phyloP scores from a whole-genome alignment of 2,329 filamentous ascomycete genomes.

The Fusarium vanettenii region DNA sequence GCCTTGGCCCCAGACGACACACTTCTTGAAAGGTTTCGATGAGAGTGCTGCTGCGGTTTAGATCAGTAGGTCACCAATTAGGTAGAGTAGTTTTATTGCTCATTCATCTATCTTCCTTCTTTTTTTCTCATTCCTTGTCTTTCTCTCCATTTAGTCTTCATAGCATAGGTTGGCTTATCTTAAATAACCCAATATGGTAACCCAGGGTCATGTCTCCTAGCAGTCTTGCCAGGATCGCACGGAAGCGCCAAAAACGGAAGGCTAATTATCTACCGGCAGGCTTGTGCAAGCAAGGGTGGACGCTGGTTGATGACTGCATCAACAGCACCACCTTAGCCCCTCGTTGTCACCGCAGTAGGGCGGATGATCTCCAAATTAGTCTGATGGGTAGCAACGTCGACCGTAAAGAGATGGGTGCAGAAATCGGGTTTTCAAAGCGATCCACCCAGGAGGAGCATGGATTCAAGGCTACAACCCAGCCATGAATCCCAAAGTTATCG shows the following conservation, averaged over 20 bases:
- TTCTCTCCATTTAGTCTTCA: background rate
- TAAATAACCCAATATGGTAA: background rate
- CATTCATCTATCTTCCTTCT: background rate
- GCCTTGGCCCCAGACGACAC: background rate
- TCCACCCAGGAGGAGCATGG: background rate
- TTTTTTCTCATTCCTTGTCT: background rate
- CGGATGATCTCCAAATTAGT: background rate
- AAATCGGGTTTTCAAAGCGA: background rate
- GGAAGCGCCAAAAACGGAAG: background rate
- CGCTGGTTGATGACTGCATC: background rate
- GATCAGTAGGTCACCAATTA: background rate
- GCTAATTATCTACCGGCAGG: background rate
- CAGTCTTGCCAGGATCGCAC: background rate
- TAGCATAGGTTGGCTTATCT: background rate
- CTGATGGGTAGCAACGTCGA: background rate
- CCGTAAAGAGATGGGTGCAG: background rate
- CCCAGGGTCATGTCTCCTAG: background rate
- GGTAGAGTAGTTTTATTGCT: background rate
- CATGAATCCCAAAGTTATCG: background rate
- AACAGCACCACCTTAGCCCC: background rate
- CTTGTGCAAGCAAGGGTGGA: background rate
- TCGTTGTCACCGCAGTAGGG: background rate
- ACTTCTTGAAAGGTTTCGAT: background rate
- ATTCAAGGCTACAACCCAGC: background rate
- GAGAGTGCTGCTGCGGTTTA: background rate